A percentile compares a stretch with the other conserved stretches of the same genome.
phyloP scores from a whole-genome alignment of 2,329 filamentous ascomycete genomes.

The Tolypocladium guangdongense region DNA sequence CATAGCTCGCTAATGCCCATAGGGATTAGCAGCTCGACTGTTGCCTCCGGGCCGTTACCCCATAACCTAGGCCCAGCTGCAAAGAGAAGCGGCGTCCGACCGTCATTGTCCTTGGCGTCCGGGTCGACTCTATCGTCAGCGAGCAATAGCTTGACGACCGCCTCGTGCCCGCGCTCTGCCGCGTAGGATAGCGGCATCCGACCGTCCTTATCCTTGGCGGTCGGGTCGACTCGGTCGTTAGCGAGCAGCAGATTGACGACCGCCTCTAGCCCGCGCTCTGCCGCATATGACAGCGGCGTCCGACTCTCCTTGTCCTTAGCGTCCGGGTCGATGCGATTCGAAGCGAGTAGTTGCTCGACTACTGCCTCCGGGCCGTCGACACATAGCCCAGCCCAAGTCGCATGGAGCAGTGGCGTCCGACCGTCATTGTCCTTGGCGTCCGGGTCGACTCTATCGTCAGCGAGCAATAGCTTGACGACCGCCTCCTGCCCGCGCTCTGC shows the following conservation, averaged over 20 bases:
- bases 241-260: neutral
- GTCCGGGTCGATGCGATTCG: neutral
- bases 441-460: neutral
- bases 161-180: neutral
- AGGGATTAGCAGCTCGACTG: neutral
- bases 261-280: no score
- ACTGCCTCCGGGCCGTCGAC: no score
- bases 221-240: neutral
- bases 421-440: neutral
- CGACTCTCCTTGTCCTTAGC: neutral
- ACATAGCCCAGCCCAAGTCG: no score
- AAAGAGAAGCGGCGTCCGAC: no score
- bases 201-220: accelerated
- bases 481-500: no score
- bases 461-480: neutral
- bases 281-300: no score
- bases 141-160: neutral
- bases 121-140: neutral
- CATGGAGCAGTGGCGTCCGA: neutral
- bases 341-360: neutral
- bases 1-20: no score
- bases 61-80: no score
- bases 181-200: neutral
- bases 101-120: neutral
- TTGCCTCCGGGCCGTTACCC: no score